Conservation (phyloP, 768 basidiomycete genomes). For the Russula sp. region DNA sequence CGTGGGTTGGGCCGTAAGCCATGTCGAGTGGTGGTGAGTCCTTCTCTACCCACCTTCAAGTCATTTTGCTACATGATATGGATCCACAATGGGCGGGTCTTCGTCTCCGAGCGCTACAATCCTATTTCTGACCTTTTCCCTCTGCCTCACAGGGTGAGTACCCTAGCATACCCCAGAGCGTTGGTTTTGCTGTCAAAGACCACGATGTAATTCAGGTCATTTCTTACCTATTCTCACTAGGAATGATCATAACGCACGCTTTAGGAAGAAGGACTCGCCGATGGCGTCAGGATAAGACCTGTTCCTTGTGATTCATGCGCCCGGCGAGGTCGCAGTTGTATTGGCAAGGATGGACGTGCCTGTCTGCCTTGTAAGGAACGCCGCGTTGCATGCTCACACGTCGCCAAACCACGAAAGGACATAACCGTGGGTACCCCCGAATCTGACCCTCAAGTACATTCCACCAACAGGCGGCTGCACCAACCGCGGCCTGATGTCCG, state of each 20-base stretch:
- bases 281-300: constrained; percentile 24
- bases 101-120: neutral
- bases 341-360: constrained; percentile 26
- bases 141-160: constrained; percentile 20
- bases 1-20: constrained; percentile 26
- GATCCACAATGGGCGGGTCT: no score
- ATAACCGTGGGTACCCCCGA: constrained; percentile 23
- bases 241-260: neutral
- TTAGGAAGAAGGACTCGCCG: constrained; percentile 25
- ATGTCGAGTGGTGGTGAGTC: constrained; percentile 15
- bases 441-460: constrained; percentile 20
- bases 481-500: constrained; percentile 15
- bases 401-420: constrained; percentile 28
- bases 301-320: constrained; percentile 23
- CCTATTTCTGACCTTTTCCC: constrained; percentile 9
- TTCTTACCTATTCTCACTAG: neutral
- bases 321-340: constrained; percentile 22
- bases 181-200: constrained; percentile 23
- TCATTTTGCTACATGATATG: no score
- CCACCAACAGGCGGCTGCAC: constrained; percentile 16
- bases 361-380: constrained; percentile 29
- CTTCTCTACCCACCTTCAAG: no score
- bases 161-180: constrained; percentile 19
- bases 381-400: constrained; percentile 28
- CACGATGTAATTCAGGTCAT: constrained; percentile 27